Percentiles rank a stretch among this genome's conserved stretches.
Evolutionary conservation across 768 basidiomycete genomes (phyloP).

Genomic region (Leccinum barrowsii): DNA sequence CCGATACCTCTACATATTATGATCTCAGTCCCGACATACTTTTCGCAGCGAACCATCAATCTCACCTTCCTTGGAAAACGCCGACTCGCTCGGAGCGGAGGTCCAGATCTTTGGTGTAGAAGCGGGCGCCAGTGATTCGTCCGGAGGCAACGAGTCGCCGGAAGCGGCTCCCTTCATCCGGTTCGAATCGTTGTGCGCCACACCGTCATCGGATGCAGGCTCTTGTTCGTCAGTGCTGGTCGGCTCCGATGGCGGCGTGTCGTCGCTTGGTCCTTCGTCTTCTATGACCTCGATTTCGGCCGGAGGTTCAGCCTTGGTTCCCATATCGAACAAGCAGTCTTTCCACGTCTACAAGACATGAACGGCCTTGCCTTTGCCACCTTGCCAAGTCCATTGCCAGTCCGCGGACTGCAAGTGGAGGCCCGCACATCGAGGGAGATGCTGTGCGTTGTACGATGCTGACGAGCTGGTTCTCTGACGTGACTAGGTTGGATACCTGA

Average conservation of each 20-base stretch:
- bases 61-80: conserved; percentile 30
- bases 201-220: conserved; percentile 9
- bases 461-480: conserved; percentile 53
- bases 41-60: background rate
- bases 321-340: conserved; percentile 72
- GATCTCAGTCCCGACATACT: background rate
- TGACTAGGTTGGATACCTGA: conserved; percentile 39
- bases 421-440: conserved; percentile 24
- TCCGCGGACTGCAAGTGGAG: conserved; percentile 73
- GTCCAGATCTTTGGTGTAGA: conserved; percentile 1
- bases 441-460: conserved; percentile 52
- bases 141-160: conserved; percentile 2
- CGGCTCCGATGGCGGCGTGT: conserved; percentile 11
- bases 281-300: conserved; percentile 32
- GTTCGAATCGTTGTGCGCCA: conserved; percentile 2
- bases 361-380: conserved; percentile 76
- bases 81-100: conserved; percentile 11
- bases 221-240: conserved; percentile 1
- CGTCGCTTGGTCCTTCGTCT: conserved; percentile 7
- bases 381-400: conserved; percentile 58
- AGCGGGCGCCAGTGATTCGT: conserved; percentile 4
- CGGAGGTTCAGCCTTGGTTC: conserved; percentile 56
- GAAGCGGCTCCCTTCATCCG: conserved; percentile 25
- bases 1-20: conserved; percentile 20
- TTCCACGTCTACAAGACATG: conserved; percentile 71